A percentile compares a stretch with the other conserved stretches of the same genome.
Conservation (phyloP, 768 basidiomycete species). For the Rubroboletus satanas region DNA sequence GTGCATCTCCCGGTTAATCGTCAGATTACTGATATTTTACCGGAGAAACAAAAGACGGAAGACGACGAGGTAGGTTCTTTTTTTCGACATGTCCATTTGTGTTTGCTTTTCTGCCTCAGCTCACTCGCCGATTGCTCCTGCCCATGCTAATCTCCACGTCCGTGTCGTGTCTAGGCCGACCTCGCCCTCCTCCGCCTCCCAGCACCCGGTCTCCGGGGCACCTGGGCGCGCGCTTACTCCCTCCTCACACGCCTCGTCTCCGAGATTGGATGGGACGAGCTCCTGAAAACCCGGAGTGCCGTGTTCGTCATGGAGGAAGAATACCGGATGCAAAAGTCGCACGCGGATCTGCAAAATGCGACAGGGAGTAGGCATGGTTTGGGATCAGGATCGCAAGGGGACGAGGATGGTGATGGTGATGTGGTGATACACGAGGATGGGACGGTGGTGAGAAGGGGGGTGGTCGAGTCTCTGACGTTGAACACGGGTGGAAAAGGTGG, state of each 20-base stretch:
- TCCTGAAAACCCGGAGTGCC: conserved; percentile 86
- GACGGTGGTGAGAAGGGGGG: conserved; percentile 34
- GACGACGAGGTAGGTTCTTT: conserved; percentile 69
- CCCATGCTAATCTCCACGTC: background rate
- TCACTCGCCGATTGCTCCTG: background rate
- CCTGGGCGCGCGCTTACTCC: conserved; percentile 92
- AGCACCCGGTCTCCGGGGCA: conserved; percentile 90
- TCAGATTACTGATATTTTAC: conserved; percentile 85
- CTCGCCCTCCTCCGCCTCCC: conserved; percentile 92
- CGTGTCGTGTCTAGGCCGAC: conserved; percentile 60
- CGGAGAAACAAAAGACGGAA: conserved; percentile 74
- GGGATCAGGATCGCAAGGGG: conserved; percentile 25
- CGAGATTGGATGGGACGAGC: conserved; percentile 98
- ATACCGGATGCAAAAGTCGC: conserved; percentile 93
- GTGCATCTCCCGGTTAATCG: conserved; percentile 85
- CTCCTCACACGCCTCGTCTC: conserved; percentile 88
- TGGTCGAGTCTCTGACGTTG: conserved; percentile 2
- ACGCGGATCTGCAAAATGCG: conserved; percentile 56
- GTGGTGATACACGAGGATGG: conserved; percentile 65
- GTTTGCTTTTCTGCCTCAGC: background rate
- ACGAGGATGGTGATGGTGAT: conserved; percentile 25
- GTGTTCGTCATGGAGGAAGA: conserved; percentile 99
- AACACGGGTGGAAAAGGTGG: background rate
- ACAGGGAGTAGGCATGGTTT: conserved; percentile 17
- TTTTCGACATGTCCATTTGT: background rate